Base-by-base conservation (phyloP, 2,329 filamentous ascomycete genomes). In the Cladobotryum protrusum region DNA sequence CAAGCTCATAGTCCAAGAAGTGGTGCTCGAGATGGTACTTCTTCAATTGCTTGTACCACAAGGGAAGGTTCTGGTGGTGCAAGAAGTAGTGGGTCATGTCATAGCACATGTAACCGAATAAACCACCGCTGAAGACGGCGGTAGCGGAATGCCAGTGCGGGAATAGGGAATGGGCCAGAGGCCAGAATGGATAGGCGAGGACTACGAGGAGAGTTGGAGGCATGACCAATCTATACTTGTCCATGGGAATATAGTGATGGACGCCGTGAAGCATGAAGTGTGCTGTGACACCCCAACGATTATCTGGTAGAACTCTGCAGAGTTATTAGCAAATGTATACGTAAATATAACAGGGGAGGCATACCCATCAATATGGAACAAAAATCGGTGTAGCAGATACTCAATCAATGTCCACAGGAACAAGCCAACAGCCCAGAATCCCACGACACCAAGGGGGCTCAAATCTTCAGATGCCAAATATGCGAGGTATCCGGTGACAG, bases 231-330 rank as follows among this genome's bases (percentile, higher is more conserved):
- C 93, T 85, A 62, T 96, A 92, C 64, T 86, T 92, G 73, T 99
- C 93, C 93, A 99, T 97, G n/a, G 93, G 93, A 4, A 99, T 80
- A 70, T 97, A 99, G 70, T 99, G 93, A 65, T 99, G 93, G 56
- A 99, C 89, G 56, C 93, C 93, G 62, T 99, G 93, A 20, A 99
- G 86, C 37, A 96, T 72, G 72, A 99, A 99, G 67, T 99, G 93
- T 17, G 86, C 60, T 0, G 89, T 95, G 52, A 99, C 75, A 56
- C 81, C 86, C n/a, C 88, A 85, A 49, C 89, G 81, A 67, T 97
- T 95, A 66, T 99, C 89, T 1, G 93, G 93, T 11, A 99, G 85
- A 63, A 83, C 89, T 43, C 89, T 95, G 55, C 18, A 48, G 14
- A 40, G 15, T 41, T 18, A 56, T 72, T 55, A 74, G 67, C 56